phyloP scores from a whole-genome alignment of 1,284 basidiomycete genomes.

The Porodaedalea pini region DNA sequence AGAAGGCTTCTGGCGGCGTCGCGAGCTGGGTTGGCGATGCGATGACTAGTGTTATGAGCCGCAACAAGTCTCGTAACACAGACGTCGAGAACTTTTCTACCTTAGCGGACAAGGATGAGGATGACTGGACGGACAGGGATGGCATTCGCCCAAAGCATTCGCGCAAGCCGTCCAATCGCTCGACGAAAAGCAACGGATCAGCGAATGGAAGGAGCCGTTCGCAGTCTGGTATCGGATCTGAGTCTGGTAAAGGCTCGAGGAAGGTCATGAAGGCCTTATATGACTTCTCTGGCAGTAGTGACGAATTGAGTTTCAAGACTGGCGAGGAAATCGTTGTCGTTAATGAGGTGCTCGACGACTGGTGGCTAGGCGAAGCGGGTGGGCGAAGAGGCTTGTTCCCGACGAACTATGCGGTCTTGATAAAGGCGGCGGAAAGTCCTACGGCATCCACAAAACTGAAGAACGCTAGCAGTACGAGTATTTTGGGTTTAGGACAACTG shows the following conservation, averaged over 20 bases:
- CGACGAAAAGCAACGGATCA: conserved; percentile 35
- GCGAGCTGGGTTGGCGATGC: conserved; percentile 65
- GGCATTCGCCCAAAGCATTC: conserved; percentile 28
- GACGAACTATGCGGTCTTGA: conserved; percentile 60
- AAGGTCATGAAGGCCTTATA: conserved; percentile 68
- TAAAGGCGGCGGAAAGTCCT: conserved; percentile 31
- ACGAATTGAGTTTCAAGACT: conserved; percentile 69
- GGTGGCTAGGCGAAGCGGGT: conserved; percentile 78
- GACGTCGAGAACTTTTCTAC: conserved; percentile 61
- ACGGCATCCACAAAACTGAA: conserved; percentile 20
- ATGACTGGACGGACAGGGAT: conserved; percentile 27
- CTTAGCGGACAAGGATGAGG: conserved; percentile 40
- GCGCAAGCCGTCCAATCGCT: conserved; percentile 27
- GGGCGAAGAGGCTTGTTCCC: conserved; percentile 78
- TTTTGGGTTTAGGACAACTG: conserved; percentile 6
- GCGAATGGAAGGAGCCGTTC: conserved; percentile 32
- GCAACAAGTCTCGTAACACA: conserved; percentile 40
- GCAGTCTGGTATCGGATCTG: conserved; percentile 33
- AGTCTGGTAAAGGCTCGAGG: conserved; percentile 41
- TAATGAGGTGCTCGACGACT: conserved; percentile 75
- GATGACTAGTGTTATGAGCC: conserved; percentile 54
- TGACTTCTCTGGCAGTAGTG: conserved; percentile 67
- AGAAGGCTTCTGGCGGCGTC: conserved; percentile 40
- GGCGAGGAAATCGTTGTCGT: conserved; percentile 74
- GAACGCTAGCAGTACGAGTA: conserved; percentile 22